Conservation (phyloP, 192 early-diverging fungal species). For the Endogone sp. region DNA sequence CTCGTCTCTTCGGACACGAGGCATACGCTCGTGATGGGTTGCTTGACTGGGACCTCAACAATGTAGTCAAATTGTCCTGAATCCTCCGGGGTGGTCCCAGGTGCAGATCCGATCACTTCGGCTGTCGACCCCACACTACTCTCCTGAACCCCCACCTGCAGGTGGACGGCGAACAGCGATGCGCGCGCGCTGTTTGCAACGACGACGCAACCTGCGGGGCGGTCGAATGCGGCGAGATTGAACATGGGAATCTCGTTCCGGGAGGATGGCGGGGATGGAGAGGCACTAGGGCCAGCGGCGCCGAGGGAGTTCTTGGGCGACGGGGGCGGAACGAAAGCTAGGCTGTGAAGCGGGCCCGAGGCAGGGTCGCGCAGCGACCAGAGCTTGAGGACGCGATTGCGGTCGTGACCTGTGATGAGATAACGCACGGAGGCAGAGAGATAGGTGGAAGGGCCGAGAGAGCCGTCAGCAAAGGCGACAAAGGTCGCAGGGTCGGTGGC, state of each 20-base stretch:
- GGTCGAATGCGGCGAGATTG: slow-evolving; percentile 41
- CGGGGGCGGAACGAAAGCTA: slow-evolving; percentile 38
- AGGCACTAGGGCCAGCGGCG: too few species aligned
- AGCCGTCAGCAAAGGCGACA: slow-evolving; percentile 14
- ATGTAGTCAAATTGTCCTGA: slow-evolving; percentile 37
- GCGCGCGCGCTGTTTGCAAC: slow-evolving; percentile 40
- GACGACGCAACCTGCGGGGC: slow-evolving; percentile 25
- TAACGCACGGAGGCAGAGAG: slow-evolving; percentile 24
- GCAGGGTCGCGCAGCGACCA: slow-evolving; percentile 20
- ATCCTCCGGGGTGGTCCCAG: too few species aligned
- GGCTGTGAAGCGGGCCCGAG: slow-evolving; percentile 19
- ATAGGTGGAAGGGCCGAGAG: slow-evolving; percentile 21
- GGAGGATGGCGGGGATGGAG: not conserved
- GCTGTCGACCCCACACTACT: too few species aligned
- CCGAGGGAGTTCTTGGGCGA: slow-evolving; percentile 2
- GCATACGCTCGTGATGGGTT: slow-evolving; percentile 81
- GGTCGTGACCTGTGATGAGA: slow-evolving; percentile 34
- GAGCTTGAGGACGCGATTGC: slow-evolving; percentile 33
- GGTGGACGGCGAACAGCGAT: slow-evolving; percentile 34
- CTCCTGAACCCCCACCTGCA: not conserved
- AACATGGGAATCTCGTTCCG: slow-evolving; percentile 21
- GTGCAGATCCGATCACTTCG: too few species aligned
- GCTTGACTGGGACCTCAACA: slow-evolving; percentile 55
- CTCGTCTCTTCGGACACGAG: slow-evolving; percentile 44
- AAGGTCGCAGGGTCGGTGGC: slow-evolving; percentile 1